These are phyloP conservation scores for Tuber magnatum DNA, from an alignment of 495 filamentous ascomycete genomes.

Conservation along the genomic window DNA sequence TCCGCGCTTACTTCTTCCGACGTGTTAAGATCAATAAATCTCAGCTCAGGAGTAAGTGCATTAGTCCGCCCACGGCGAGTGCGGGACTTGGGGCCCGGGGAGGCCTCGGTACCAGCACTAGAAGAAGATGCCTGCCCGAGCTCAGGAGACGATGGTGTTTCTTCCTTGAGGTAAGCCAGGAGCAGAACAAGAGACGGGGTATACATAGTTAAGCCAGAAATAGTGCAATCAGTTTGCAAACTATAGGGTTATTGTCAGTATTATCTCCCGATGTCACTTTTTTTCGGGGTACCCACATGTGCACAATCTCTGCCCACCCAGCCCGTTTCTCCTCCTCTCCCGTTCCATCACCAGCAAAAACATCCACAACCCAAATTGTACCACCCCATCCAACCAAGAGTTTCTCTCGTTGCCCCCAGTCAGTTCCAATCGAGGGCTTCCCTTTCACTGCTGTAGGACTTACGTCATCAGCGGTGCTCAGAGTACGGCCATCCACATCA, in stretches of 20 bases:
- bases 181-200: slow-evolving; percentile 82
- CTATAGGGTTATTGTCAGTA: slow-evolving; percentile 45
- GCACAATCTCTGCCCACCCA: slow-evolving; percentile 78
- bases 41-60: slow-evolving; percentile 75
- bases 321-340: slow-evolving; percentile 65
- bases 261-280: slow-evolving; percentile 32
- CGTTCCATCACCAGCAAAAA: slow-evolving; percentile 65
- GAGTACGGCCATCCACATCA: slow-evolving; percentile 47
- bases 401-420: slow-evolving; percentile 56
- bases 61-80: slow-evolving; percentile 61
- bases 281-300: slow-evolving; percentile 58
- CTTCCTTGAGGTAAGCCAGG: slow-evolving; percentile 70
- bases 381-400: slow-evolving; percentile 90
- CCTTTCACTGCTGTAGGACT: slow-evolving; percentile 43
- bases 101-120: slow-evolving; percentile 26
- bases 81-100: slow-evolving; percentile 49
- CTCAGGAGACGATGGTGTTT: slow-evolving; percentile 8
- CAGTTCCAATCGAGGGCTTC: slow-evolving; percentile 43
- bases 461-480: slow-evolving; percentile 30
- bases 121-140: slow-evolving; percentile 29
- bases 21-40: slow-evolving; percentile 77
- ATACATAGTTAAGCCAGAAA: slow-evolving; percentile 95
- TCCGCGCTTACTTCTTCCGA: slow-evolving; percentile 74
- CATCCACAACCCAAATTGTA: slow-evolving; percentile 89
- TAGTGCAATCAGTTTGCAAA: slow-evolving; percentile 88